phyloP scores from a whole-genome alignment of 345 rosid genomes.

The Murraya koenigii region DNA sequence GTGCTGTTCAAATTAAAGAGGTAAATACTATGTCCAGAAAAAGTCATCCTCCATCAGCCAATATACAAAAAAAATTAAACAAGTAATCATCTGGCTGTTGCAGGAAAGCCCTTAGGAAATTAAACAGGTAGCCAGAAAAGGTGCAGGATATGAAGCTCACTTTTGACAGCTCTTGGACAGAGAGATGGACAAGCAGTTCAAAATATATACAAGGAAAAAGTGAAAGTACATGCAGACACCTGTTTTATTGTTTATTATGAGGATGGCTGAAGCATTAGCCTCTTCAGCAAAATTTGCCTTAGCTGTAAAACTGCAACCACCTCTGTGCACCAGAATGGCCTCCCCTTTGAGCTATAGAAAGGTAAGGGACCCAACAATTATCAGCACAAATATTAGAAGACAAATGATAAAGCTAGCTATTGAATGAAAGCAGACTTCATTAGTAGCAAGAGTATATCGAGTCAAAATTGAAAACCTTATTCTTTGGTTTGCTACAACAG shows the following conservation, averaged over 20 bases:
- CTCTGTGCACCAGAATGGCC: constrained; percentile 74
- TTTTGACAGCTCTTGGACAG: neutral
- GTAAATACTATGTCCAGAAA: neutral
- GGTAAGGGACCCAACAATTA: constrained; percentile 16
- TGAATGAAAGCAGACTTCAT: neutral
- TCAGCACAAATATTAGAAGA: constrained; percentile 5
- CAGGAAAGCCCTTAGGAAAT: neutral
- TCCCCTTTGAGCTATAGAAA: constrained; percentile 56
- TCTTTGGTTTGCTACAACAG: constrained; percentile 57
- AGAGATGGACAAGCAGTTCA: neutral
- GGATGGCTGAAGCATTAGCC: constrained; percentile 78
- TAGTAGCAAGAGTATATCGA: neutral
- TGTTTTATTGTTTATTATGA: constrained; percentile 65
- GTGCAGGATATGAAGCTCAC: neutral
- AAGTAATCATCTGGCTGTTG: neutral
- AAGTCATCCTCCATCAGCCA: neutral
- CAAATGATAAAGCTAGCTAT: neutral
- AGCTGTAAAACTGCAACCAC: constrained; percentile 79
- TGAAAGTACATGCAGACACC: constrained; percentile 36
- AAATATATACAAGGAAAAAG: neutral
- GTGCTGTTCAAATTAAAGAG: neutral
- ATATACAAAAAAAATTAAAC: neutral
- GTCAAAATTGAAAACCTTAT: constrained; percentile 46
- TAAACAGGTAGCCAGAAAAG: neutral
- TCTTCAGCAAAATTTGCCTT: constrained; percentile 69